Conservation (phyloP, 1,139 yeast genomes). For the Yamadazyma buinensis region DNA sequence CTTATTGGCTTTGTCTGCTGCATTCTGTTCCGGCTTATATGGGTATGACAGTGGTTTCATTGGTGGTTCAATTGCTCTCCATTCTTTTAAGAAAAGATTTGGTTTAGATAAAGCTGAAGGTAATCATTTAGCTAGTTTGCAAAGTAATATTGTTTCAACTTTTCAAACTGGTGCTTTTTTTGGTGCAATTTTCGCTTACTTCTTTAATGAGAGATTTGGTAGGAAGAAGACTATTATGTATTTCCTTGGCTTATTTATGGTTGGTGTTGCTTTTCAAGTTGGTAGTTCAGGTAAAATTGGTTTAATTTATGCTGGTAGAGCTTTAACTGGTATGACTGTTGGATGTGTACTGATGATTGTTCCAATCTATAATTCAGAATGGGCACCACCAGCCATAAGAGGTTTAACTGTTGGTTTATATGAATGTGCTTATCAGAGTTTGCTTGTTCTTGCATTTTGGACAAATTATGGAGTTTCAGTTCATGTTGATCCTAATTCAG, state of each 20-base stretch:
- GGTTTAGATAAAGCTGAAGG: conserved; percentile 19
- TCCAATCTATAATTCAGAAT: conserved; percentile 28
- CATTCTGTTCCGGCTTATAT: conserved; percentile 51
- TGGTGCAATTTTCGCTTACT: conserved; percentile 24
- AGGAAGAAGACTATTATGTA: conserved; percentile 20
- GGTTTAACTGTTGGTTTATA: conserved; percentile 42
- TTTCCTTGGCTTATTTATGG: conserved; percentile 27
- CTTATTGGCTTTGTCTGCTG: conserved; percentile 44
- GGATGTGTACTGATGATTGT: conserved; percentile 28
- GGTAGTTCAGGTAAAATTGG: conserved; percentile 5
- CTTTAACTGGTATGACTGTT: conserved; percentile 28
- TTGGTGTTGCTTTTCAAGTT: conserved; percentile 35
- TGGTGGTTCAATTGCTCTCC: conserved; percentile 24
- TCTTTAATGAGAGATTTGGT: conserved; percentile 23
- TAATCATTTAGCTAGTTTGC: conserved; percentile 13
- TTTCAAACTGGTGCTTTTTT: conserved; percentile 32
- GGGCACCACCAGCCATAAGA: conserved; percentile 24
- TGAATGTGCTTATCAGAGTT: conserved; percentile 47
- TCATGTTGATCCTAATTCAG: conserved; percentile 21
- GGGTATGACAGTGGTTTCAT: conserved; percentile 31
- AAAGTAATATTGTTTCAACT: conserved; percentile 27
- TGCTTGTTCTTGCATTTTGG: conserved; percentile 43
- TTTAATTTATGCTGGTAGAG: conserved; percentile 20
- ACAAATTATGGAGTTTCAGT: conserved; percentile 34
- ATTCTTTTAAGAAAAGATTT: conserved; percentile 21